A percentile compares a stretch with the other conserved stretches of the same genome.
Evolutionary conservation across 2,329 filamentous ascomycete genomes (phyloP).

Genomic region (Decorospora gaudefroyi): DNA sequence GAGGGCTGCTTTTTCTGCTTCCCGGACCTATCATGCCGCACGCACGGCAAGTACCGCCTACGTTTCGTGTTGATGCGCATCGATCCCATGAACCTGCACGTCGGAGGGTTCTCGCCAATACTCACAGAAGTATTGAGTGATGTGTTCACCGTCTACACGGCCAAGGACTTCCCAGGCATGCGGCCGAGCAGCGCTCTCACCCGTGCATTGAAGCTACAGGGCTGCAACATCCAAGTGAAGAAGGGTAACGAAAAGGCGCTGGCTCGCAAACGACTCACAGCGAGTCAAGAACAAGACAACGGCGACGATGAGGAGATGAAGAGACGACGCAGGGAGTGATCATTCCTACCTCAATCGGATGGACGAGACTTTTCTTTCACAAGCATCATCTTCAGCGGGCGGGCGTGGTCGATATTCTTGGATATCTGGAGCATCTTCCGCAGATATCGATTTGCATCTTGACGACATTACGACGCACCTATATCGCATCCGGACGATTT

Average conservation of each 20-base stretch:
- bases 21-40: constrained; percentile 78
- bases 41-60: constrained; percentile 74
- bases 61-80: constrained; percentile 75
- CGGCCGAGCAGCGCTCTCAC: constrained; percentile 74
- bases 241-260: constrained; percentile 73
- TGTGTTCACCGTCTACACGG: constrained; percentile 78
- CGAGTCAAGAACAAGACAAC: constrained; percentile 50
- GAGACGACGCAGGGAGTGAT: constrained; percentile 45
- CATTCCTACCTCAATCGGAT: constrained; percentile 1
- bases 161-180: constrained; percentile 88
- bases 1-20: constrained; percentile 88
- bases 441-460: constrained; percentile 43
- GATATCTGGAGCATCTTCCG: constrained; percentile 42
- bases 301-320: constrained; percentile 46
- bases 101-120: constrained; percentile 56
- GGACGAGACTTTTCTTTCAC: constrained; percentile 5
- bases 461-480: constrained; percentile 39
- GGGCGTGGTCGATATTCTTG: constrained; percentile 33
- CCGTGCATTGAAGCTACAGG: constrained; percentile 75
- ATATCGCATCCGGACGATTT: constrained; percentile 21
- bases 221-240: constrained; percentile 82
- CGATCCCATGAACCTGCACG: constrained; percentile 62
- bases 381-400: constrained; percentile 31
- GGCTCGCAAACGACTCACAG: constrained; percentile 48
- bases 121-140: constrained; percentile 65